Conservation (phyloP, 176 grass and related monocot genomes). For the Phragmites australis region DNA sequence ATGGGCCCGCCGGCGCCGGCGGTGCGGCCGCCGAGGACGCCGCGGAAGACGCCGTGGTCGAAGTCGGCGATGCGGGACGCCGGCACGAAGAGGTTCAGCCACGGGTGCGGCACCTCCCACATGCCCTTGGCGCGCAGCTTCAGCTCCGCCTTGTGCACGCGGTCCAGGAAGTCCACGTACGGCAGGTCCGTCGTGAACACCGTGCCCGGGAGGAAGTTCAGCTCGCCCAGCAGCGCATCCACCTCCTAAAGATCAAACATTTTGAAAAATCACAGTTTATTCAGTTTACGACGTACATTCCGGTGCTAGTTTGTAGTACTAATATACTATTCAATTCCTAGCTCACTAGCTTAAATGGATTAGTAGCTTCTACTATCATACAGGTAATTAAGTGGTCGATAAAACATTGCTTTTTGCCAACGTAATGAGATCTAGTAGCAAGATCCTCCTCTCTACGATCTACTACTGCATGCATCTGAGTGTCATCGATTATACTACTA, state of each 20-base stretch:
- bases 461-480: slow-evolving; percentile 33
- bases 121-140: slow-evolving; percentile 79
- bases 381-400: not conserved
- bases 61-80: slow-evolving; percentile 87
- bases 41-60: slow-evolving; percentile 75
- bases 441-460: slow-evolving; percentile 44
- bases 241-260: slow-evolving; percentile 56
- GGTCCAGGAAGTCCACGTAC: slow-evolving; percentile 85
- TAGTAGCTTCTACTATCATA: no score
- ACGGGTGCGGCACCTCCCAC: slow-evolving; percentile 97
- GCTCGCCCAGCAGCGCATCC: slow-evolving; percentile 64
- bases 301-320: not conserved
- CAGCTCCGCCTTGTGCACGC: slow-evolving; percentile 90
- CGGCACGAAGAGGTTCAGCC: slow-evolving; percentile 96
- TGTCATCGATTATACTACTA: not conserved
- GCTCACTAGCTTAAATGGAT: no score
- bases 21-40: slow-evolving; percentile 72
- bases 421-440: slow-evolving; percentile 64
- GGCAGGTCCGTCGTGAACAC: slow-evolving; percentile 90
- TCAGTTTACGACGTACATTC: no score
- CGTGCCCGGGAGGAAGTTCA: slow-evolving; percentile 70
- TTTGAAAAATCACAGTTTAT: not conserved
- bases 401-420: slow-evolving; percentile 26
- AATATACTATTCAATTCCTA: not conserved
- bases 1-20: slow-evolving; percentile 80